phyloP scores from a whole-genome alignment of 768 basidiomycete species.

The Mycena haematopus region DNA sequence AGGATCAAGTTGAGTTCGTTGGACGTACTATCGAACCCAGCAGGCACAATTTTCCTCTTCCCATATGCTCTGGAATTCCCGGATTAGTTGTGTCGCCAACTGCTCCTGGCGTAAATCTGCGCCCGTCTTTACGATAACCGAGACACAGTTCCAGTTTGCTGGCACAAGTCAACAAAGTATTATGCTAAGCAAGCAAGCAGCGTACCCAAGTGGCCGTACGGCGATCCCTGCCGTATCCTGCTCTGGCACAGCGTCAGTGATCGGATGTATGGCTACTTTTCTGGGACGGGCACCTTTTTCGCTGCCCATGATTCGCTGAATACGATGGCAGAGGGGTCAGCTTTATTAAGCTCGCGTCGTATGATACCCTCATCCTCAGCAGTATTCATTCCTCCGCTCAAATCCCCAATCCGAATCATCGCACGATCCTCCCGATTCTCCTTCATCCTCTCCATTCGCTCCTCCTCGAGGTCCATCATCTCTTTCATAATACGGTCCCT shows the following conservation, averaged over 20 bases:
- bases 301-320: slow-evolving; percentile 95
- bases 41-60: slow-evolving; percentile 90
- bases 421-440: slow-evolving; percentile 71
- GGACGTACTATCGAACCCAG: slow-evolving; percentile 88
- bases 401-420: slow-evolving; percentile 62
- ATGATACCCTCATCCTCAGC: slow-evolving; percentile 95
- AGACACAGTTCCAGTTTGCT: slow-evolving; percentile 90
- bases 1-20: slow-evolving; percentile 3
- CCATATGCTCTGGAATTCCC: slow-evolving; percentile 93
- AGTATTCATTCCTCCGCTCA: slow-evolving; percentile 63
- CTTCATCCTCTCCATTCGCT: slow-evolving; percentile 93
- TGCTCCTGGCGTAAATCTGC: slow-evolving; percentile 97
- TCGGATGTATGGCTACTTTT: not conserved
- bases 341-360: slow-evolving; percentile 89
- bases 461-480: slow-evolving; percentile 96
- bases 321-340: slow-evolving; percentile 93
- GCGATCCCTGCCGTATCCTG: slow-evolving; percentile 90
- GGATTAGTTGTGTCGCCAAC: slow-evolving; percentile 93
- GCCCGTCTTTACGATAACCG: slow-evolving; percentile 98
- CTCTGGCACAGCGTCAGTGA: slow-evolving; percentile 50
- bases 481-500: slow-evolving; percentile 97
- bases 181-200: slow-evolving; percentile 26
- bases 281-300: slow-evolving; percentile 72
- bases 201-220: slow-evolving; percentile 92
- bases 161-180: slow-evolving; percentile 17